Conservation (phyloP, 768 basidiomycete genomes). For the Guyanaporus albipodus region DNA sequence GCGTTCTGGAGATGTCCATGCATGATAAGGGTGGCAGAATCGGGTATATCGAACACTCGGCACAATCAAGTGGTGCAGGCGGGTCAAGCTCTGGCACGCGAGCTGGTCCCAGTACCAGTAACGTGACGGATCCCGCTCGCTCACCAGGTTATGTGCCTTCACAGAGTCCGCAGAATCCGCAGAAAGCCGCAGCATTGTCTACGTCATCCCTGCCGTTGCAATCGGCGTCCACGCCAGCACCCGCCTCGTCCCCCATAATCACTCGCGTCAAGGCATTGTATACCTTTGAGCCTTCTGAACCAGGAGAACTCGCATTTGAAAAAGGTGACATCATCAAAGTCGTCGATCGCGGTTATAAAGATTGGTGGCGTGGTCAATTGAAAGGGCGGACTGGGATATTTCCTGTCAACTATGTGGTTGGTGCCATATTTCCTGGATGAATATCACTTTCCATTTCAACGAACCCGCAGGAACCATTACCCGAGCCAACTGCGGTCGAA, state of each 20-base stretch:
- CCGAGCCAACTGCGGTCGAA: conserved; percentile 76
- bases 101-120: conserved; percentile 23
- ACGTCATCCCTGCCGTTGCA: conserved; percentile 26
- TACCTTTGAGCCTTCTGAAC: conserved; percentile 81
- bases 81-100: conserved; percentile 24
- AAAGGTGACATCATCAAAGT: conserved; percentile 94
- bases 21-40: conserved; percentile 81
- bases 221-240: conserved; percentile 14
- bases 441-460: not conserved
- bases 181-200: conserved; percentile 27
- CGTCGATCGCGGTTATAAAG: conserved; percentile 88
- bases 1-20: conserved; percentile 90
- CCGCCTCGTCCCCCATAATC: conserved; percentile 41
- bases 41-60: conserved; percentile 47
- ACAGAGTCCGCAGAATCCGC: conserved; percentile 48
- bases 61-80: conserved; percentile 35
- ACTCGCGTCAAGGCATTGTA: conserved; percentile 88
- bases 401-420: conserved; percentile 92
- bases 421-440: conserved; percentile 29
- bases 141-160: conserved; percentile 57
- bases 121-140: conserved; percentile 34
- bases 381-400: conserved; percentile 92
- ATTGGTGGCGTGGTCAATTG: conserved; percentile 96
- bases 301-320: conserved; percentile 87
- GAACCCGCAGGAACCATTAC: conserved; percentile 64